Evolutionary conservation across 139 green algal species (phyloP).

Genomic region (Chlamydomonas applanata): DNA sequence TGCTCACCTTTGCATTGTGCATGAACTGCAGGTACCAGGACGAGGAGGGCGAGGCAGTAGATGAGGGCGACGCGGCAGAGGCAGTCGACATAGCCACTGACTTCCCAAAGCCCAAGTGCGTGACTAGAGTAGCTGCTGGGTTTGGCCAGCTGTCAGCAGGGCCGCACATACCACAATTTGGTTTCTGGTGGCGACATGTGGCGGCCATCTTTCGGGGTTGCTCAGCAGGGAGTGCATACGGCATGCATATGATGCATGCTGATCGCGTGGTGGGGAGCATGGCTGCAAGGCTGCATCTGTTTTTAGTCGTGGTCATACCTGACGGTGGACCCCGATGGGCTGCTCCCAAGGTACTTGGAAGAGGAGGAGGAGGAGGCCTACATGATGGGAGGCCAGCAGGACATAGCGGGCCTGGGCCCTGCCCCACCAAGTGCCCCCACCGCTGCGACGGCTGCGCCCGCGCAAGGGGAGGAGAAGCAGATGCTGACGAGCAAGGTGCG

Average conservation of each 20-base stretch:
- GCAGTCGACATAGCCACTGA: not conserved
- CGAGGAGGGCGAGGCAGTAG: not conserved
- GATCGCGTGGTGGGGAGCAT: too few species aligned
- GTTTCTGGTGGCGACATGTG: too few species aligned
- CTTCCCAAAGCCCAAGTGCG: conserved; percentile 1
- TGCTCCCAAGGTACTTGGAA: conserved; percentile 8
- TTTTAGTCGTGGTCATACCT: too few species aligned
- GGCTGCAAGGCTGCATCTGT: too few species aligned
- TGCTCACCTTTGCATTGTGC: too few species aligned
- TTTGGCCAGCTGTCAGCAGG: too few species aligned
- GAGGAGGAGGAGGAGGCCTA: conserved; percentile 44
- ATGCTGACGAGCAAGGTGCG: conserved; percentile 43
- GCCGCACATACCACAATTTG: too few species aligned
- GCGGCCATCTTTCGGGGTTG: too few species aligned
- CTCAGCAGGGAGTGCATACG: too few species aligned
- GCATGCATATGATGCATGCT: too few species aligned
- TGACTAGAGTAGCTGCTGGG: too few species aligned
- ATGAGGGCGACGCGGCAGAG: not conserved
- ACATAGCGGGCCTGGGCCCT: not conserved
- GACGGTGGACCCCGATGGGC: too few species aligned
- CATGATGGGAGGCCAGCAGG: conserved; percentile 10
- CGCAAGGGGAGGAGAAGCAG: conserved; percentile 28
- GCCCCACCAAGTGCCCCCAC: not conserved
- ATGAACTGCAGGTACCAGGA: not conserved
- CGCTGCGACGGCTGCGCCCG: not conserved